A percentile compares a stretch with the other conserved stretches of the same genome.
Evolutionary conservation across 2,329 filamentous ascomycete species (phyloP).

Genomic region (Graphilbum fragrans): DNA sequence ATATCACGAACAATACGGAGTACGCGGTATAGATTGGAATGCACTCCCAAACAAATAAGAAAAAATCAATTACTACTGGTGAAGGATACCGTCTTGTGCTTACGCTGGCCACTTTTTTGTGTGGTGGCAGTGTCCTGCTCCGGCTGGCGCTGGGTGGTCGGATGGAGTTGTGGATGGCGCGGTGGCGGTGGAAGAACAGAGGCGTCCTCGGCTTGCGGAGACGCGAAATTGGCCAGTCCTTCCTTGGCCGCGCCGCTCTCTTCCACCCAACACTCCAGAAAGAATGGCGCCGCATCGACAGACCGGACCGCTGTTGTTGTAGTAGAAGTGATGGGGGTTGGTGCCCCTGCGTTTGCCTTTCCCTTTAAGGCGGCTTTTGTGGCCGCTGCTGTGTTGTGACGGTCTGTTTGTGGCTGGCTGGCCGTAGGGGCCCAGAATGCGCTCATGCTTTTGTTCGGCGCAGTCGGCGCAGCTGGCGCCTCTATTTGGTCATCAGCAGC

Average conservation of each 20-base stretch:
- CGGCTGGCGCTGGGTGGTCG: too few relatives aligned
- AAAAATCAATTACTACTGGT: too few relatives aligned
- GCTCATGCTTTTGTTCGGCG: too few relatives aligned
- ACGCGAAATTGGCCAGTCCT: neutral
- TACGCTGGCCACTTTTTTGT: too few relatives aligned
- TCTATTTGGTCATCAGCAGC: too few relatives aligned
- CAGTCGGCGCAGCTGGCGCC: too few relatives aligned
- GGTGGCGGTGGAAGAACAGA: neutral
- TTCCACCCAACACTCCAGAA: constrained; percentile 57
- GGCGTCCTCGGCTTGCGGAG: neutral
- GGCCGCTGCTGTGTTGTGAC: neutral
- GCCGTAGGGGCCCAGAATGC: neutral
- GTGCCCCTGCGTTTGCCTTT: constrained; percentile 11
- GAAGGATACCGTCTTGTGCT: too few relatives aligned
- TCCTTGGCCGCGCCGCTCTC: constrained; percentile 26
- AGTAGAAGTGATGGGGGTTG: constrained; percentile 25
- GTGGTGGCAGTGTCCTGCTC: too few relatives aligned
- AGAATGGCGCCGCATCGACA: constrained; percentile 44
- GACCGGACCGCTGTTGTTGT: constrained; percentile 38
- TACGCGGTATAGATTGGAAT: too few relatives aligned
- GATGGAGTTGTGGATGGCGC: too few relatives aligned
- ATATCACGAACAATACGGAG: too few relatives aligned
- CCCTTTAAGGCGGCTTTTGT: neutral
- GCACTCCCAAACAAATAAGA: too few relatives aligned
- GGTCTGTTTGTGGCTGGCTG: neutral